A percentile compares a stretch with the other conserved stretches of the same genome.
Evolutionary conservation across 1,284 basidiomycete genomes (phyloP).

Genomic region (Ceratobasidium sp.): DNA sequence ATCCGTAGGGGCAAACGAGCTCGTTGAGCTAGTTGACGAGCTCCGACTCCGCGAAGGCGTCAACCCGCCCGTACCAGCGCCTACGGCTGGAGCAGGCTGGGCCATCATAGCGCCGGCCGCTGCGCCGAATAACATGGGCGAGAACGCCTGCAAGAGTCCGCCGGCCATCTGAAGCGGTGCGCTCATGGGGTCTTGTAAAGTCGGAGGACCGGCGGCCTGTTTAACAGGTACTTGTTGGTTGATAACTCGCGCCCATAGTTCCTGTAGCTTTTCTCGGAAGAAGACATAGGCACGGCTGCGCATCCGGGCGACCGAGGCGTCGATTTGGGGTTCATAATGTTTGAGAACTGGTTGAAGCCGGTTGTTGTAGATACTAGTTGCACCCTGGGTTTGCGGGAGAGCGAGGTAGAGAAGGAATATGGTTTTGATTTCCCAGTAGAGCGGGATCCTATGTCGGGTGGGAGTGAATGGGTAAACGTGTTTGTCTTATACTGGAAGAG

Average conservation of each 20-base stretch:
- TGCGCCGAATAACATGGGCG: slow-evolving; percentile 62
- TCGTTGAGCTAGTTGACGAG: slow-evolving; percentile 35
- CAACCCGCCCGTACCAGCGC: neutral
- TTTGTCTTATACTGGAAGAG: slow-evolving; percentile 10
- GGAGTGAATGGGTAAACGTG: slow-evolving; percentile 44
- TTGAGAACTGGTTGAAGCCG: slow-evolving; percentile 85
- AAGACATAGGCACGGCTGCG: slow-evolving; percentile 73
- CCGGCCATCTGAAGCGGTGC: slow-evolving; percentile 74
- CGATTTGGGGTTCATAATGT: slow-evolving; percentile 83
- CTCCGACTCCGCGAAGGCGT: slow-evolving; percentile 27
- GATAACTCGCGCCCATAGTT: slow-evolving; percentile 69
- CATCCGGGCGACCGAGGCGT: slow-evolving; percentile 75
- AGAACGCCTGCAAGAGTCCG: slow-evolving; percentile 80
- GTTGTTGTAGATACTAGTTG: slow-evolving; percentile 82
- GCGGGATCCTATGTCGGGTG: slow-evolving; percentile 78
- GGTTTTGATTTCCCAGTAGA: slow-evolving; percentile 88
- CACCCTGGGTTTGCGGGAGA: slow-evolving; percentile 88
- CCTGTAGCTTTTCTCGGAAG: slow-evolving; percentile 65
- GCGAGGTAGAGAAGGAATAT: slow-evolving; percentile 89
- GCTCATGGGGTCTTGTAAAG: slow-evolving; percentile 69
- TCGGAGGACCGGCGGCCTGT: slow-evolving; percentile 60
- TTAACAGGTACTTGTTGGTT: slow-evolving; percentile 52
- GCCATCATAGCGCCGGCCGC: slow-evolving; percentile 34
- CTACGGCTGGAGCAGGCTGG: neutral
- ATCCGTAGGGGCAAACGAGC: slow-evolving; percentile 38